Conservation (phyloP, 1,284 basidiomycete genomes). For the Vanrija sp. region DNA sequence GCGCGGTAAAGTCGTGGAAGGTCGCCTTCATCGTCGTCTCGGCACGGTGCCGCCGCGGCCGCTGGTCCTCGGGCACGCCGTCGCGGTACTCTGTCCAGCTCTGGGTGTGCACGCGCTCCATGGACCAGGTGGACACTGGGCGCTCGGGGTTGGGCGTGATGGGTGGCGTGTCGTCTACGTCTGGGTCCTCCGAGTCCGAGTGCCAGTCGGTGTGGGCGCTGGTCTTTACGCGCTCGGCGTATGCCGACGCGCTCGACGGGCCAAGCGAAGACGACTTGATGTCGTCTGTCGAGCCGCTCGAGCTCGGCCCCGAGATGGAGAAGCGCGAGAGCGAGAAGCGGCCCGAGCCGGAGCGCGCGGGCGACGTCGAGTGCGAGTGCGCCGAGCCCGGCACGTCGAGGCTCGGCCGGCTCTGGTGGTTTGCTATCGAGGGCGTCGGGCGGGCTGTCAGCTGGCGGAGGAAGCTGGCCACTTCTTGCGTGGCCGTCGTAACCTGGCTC, state of each 20-base stretch:
- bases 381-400: too few species aligned
- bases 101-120: conserved; percentile 9
- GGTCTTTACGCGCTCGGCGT: too few species aligned
- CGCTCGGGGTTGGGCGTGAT: conserved; percentile 1
- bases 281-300: too few species aligned
- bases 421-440: neutral
- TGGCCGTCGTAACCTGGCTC: neutral
- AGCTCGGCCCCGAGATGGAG: too few species aligned
- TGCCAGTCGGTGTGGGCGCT: too few species aligned
- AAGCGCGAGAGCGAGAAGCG: too few species aligned
- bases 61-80: neutral
- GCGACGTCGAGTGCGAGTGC: too few species aligned
- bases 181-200: conserved; percentile 4
- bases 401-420: too few species aligned
- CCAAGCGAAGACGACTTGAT: too few species aligned
- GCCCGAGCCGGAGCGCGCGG: too few species aligned
- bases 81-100: neutral
- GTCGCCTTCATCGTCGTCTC: neutral
- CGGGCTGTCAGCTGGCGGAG: conserved; percentile 1
- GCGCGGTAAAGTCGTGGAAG: conserved; percentile 13
- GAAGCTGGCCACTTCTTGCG: neutral
- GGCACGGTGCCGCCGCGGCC: neutral
- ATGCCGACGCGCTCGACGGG: too few species aligned
- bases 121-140: conserved; percentile 15
- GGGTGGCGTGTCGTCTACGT: conserved; percentile 1